phyloP scores from a whole-genome alignment of 2,329 filamentous ascomycete genomes.

The Lasiodiplodia gonubiensis region DNA sequence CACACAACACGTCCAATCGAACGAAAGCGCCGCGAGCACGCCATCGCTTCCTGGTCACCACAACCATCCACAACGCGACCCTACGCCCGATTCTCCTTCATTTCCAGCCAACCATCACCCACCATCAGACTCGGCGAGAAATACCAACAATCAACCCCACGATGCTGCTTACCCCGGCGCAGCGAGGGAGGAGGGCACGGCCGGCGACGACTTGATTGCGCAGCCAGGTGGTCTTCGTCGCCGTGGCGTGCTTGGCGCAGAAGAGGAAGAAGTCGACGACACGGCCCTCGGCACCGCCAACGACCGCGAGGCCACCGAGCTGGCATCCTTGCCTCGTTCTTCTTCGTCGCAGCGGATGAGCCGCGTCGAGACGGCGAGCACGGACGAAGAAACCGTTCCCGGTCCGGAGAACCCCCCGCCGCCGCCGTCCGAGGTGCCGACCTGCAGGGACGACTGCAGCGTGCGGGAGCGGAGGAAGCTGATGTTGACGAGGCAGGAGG shows the following conservation, averaged over 20 bases:
- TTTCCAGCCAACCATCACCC: not conserved
- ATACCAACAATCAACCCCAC: not conserved
- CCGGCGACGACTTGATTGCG: not conserved
- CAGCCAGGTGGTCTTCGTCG: not conserved
- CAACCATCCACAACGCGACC: not conserved
- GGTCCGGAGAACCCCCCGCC: not conserved
- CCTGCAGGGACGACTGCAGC: constrained; percentile 30
- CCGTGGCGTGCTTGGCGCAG: not conserved
- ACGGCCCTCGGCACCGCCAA: constrained; percentile 17
- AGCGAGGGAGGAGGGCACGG: not conserved
- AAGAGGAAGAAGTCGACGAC: not conserved
- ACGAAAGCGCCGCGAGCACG: not conserved
- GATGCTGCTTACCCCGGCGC: not conserved
- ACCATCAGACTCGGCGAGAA: not conserved
- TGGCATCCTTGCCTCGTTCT: not conserved
- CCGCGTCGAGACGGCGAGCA: not conserved
- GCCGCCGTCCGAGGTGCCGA: constrained; percentile 18
- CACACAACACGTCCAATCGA: constrained; percentile 12
- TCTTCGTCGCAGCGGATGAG: not conserved
- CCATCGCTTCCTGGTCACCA: constrained; percentile 13
- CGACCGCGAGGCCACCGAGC: constrained; percentile 27
- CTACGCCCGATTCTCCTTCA: not conserved
- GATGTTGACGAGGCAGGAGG: constrained; percentile 32
- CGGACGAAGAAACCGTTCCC: not conserved
- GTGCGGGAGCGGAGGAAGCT: constrained; percentile 30